Evolutionary conservation across 805 yeast species (phyloP), one percentile per base, ranked within the genome.

Genomic region (Scheffersomyces lignosus): DNA sequence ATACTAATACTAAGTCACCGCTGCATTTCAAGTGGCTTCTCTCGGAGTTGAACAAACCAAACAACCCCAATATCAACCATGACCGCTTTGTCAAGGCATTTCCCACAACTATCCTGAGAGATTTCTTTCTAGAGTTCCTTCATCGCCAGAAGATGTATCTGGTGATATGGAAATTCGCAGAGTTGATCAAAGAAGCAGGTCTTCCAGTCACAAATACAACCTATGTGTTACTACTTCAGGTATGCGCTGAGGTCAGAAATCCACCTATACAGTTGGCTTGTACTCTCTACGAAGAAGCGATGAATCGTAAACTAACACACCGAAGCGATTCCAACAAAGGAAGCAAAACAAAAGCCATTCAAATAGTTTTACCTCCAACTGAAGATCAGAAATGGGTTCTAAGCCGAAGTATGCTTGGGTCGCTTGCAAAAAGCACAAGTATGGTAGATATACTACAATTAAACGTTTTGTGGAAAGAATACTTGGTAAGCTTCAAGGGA

Each of bases 391-490:
- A 37, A 17, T 27, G 27, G 29, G 29, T 29, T n/a, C 41, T 37
- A 5, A 27, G 41, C 8, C 17, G 29, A 5, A 26, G 31, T 14
- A 16, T 45, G 3, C 41, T 45, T 6, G 6, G 29, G 2, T 34
- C 43, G 18, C 44, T 46, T 14, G 30, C 25, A 4, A 28, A 32
- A 18, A 51, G 58, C 25, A 16, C 38, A 2, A 55, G 57, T 36
- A 51, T 57, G 39, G 40, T 52, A 10, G 46, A 46, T 26, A 35
- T 56, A 1, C 32, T 52, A 7, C 37, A 37, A 3, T 40, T 64
- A 16, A 57, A 57, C 27, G 20, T 41, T 9, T 36, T 63, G 12
- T 60, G 56, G 51, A 49, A 50, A 18, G 44, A 38, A 26, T 37
- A 51, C 31, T 35, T 51, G 12, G 33, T 22, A 8, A 29, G 32